Evolutionary conservation across 805 yeast species (phyloP), one percentile per base, ranked within the genome.

Genomic region (Candida vartiovaarae): DNA sequence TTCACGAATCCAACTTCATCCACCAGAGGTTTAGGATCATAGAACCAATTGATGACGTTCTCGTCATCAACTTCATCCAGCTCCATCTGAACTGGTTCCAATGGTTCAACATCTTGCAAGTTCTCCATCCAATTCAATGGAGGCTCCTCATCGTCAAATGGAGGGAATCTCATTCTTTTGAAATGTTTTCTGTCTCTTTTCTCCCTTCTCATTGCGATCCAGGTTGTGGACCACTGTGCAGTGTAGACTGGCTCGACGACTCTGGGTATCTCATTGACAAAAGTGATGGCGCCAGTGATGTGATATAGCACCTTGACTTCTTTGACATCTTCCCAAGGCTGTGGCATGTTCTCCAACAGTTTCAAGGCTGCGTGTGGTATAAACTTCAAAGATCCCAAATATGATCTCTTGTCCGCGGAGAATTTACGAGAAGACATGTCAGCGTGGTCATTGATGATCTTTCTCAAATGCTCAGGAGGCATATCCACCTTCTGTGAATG

Each of bases 121-220:
- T 84, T 83, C 44, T 88, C 95, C n/a, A 79, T 56, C 80, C 86
- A 93, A 44, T 82, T 76, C 30, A 90, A 58, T 1, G 95, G 95
- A 0, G 96, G 96, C 61, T 91, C 98, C 62, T 93, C 99, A 59
- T 93, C 99, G 62, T 93, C 99, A 65, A 91, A 89, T 0, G 95
- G 90, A 1, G 99, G 99, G 53, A 93, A 85, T 44, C 88, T 74
- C 86, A 93, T 82, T 52, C 99, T 75, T 56, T 87, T 84, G 65
- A 93, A 91, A 59, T 86, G 95, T 31, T 79, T 70, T 53, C 98
- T 74, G 59, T 90, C 98, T 45, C 95, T 76, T 61, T 93, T 93
- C 59, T 93, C 98, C 39, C 91, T 72, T 55, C 97, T 76, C 99
- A 93, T 93, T 65, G 81, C 80, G 10, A 77, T 66, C 98, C 98